Evolutionary conservation across 495 filamentous ascomycete genomes (phyloP).

Genomic region (Hypoxylon lenormandii): DNA sequence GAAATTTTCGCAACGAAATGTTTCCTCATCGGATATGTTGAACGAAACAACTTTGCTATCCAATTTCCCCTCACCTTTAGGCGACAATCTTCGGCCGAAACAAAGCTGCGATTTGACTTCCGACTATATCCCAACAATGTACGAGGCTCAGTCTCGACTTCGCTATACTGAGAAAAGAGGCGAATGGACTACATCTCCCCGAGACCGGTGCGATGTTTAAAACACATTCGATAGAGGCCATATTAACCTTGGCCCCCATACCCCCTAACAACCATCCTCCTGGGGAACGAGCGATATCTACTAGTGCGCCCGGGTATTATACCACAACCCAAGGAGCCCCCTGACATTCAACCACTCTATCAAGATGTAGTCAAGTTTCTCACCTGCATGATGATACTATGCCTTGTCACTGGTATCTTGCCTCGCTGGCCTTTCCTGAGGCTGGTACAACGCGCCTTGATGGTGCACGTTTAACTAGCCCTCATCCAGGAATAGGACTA

Average conservation of each 20-base stretch:
- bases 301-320: neutral
- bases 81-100: neutral
- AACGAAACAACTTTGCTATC: neutral
- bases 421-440: slow-evolving; percentile 3
- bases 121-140: neutral
- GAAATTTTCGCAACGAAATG: neutral
- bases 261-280: neutral
- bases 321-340: slow-evolving; percentile 2
- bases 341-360: slow-evolving; percentile 9
- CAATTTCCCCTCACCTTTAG: slow-evolving; percentile 7
- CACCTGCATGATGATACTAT: slow-evolving; percentile 25
- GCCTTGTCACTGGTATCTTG: slow-evolving; percentile 13
- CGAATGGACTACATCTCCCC: slow-evolving; percentile 4
- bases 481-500: slow-evolving; percentile 11
- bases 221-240: neutral
- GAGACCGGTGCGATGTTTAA: neutral
- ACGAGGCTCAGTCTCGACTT: neutral
- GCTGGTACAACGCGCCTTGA: slow-evolving; percentile 10
- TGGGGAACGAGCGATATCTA: slow-evolving; percentile 4
- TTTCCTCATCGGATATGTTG: neutral
- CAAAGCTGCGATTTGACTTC: slow-evolving; percentile 5
- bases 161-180: slow-evolving; percentile 1
- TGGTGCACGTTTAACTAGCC: slow-evolving; percentile 6
- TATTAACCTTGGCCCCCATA: slow-evolving; percentile 7
- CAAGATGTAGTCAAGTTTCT: slow-evolving; percentile 30